These are phyloP conservation scores for Hirschioporus abietinus DNA, from an alignment of 768 basidiomycete genomes.

Conservation along the genomic window DNA sequence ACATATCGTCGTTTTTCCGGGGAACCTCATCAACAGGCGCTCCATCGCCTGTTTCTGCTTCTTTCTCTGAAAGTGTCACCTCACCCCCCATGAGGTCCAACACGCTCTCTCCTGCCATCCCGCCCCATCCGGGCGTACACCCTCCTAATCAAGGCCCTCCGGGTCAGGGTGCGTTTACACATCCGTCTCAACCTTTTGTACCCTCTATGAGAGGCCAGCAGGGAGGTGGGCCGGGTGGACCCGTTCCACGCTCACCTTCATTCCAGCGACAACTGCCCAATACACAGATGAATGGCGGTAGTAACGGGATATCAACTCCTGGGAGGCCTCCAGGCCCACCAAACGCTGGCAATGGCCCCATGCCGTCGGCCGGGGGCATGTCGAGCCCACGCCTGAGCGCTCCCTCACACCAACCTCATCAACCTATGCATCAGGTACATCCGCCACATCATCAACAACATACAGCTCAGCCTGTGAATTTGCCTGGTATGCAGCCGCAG, in stretches of 20 bases:
- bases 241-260: constrained; percentile 56
- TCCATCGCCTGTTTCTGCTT: constrained; percentile 51
- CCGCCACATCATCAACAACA: constrained; percentile 1
- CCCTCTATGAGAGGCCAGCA: constrained; percentile 43
- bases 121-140: not conserved
- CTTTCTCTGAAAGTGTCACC: constrained; percentile 46
- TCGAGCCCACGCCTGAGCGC: constrained; percentile 65
- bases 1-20: constrained; percentile 39
- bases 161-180: constrained; percentile 11
- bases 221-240: constrained; percentile 26
- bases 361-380: constrained; percentile 40
- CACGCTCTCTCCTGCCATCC: not conserved
- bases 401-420: constrained; percentile 46
- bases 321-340: constrained; percentile 32
- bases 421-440: constrained; percentile 24
- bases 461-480: not conserved
- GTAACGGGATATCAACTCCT: constrained; percentile 32
- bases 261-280: constrained; percentile 60
- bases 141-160: not conserved
- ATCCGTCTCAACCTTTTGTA: constrained; percentile 29
- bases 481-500: not conserved
- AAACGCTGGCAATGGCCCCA: constrained; percentile 35
- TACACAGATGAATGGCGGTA: constrained; percentile 42
- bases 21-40: constrained; percentile 22
- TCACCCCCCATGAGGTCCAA: constrained; percentile 34